These are phyloP conservation scores for Cercophora newfieldiana DNA, from an alignment of 495 filamentous ascomycete species.

Conservation along the genomic window DNA sequence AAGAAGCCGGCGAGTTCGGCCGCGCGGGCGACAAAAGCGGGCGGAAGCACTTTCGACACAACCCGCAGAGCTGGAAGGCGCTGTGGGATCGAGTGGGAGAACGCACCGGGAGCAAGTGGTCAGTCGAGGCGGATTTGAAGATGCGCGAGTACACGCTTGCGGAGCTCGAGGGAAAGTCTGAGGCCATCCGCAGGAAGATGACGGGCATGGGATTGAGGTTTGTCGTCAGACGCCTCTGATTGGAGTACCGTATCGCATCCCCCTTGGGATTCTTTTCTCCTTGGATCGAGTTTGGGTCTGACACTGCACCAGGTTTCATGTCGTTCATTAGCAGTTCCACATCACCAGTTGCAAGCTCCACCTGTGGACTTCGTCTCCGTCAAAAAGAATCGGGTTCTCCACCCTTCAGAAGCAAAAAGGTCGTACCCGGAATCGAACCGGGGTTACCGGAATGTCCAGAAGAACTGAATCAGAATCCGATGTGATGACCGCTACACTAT, in stretches of 20 bases:
- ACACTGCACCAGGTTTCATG: not conserved
- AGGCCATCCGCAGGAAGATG: slow-evolving; percentile 9
- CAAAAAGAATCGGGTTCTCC: not conserved
- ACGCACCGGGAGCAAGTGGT: slow-evolving; percentile 42
- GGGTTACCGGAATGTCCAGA: slow-evolving; percentile 28
- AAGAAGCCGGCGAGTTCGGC: not conserved
- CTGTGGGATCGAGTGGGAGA: slow-evolving; percentile 49
- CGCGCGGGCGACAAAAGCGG: slow-evolving; percentile 3
- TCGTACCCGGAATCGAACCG: slow-evolving; percentile 38
- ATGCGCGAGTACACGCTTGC: slow-evolving; percentile 23
- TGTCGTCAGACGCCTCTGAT: slow-evolving; percentile 5
- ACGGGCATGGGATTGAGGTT: slow-evolving; percentile 7
- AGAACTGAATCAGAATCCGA: not conserved
- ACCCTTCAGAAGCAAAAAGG: slow-evolving; percentile 12
- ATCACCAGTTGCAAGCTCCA: not conserved
- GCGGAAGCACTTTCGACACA: slow-evolving; percentile 39
- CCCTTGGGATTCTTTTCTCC: not conserved
- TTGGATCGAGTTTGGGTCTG: not conserved
- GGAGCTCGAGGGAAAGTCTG: slow-evolving; percentile 6
- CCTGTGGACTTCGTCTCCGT: not conserved
- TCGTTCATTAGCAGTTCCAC: not conserved
- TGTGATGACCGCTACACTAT: not conserved
- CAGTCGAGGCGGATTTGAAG: slow-evolving; percentile 36
- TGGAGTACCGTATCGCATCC: not conserved
- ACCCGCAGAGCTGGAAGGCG: slow-evolving; percentile 41